A percentile compares a stretch with the other conserved stretches of the same genome.
These are phyloP conservation scores for Brettanomyces anomalus DNA, from an alignment of 805 yeast species.

Conservation along the genomic window DNA sequence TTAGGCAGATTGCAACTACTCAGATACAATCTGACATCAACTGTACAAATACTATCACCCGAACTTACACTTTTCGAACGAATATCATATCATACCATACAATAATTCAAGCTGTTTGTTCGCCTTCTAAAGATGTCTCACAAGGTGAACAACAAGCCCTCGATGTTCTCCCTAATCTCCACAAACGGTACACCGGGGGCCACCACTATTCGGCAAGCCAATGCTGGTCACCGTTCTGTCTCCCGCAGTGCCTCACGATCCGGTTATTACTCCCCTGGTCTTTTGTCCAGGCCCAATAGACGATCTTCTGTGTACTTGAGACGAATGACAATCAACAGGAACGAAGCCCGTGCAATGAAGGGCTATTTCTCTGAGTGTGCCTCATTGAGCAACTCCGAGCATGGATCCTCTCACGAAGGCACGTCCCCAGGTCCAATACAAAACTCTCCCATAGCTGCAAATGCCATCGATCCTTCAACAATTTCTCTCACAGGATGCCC, in stretches of 20 bases:
- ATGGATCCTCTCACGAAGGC: too few species aligned
- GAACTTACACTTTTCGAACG: too few species aligned
- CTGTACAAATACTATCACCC: too few species aligned
- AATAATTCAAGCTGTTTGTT: background rate
- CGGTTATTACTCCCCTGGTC: conserved; percentile 82
- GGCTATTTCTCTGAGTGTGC: too few species aligned
- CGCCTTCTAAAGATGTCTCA: background rate
- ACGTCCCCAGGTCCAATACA: too few species aligned
- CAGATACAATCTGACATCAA: too few species aligned
- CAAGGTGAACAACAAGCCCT: conserved; percentile 20
- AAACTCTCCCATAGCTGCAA: too few species aligned
- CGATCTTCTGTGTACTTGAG: conserved; percentile 39
- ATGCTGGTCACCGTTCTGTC: conserved; percentile 12
- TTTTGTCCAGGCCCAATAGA: conserved; percentile 57
- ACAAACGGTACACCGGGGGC: conserved; percentile 23
- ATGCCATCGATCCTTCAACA: conserved; percentile 6
- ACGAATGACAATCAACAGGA: conserved; percentile 20
- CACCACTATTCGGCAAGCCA: conserved; percentile 20
- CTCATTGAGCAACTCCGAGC: too few species aligned
- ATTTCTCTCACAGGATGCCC: conserved; percentile 13
- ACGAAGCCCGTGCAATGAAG: conserved; percentile 3
- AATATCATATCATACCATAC: background rate
- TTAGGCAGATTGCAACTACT: too few species aligned
- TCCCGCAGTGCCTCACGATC: conserved; percentile 40
- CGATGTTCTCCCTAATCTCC: conserved; percentile 33